Conservation (phyloP, 2,329 filamentous ascomycete species). For the Cadophora gregata region DNA sequence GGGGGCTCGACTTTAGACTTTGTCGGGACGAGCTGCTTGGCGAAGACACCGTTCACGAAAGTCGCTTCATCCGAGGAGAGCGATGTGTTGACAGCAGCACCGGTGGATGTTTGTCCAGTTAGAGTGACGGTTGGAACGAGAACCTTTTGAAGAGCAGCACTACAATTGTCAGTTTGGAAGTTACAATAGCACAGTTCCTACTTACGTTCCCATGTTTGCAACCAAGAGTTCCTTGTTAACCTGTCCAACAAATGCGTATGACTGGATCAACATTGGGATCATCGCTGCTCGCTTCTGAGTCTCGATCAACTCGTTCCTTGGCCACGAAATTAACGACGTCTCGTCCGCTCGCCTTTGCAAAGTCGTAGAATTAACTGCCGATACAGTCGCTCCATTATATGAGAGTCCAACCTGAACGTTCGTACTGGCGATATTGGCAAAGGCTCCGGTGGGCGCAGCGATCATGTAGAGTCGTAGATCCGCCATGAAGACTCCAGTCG, state of each 20-base stretch:
- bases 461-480: slow-evolving; percentile 78
- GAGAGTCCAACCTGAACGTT: slow-evolving; percentile 61
- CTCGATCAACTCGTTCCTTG: slow-evolving; percentile 15
- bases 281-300: slow-evolving; percentile 29
- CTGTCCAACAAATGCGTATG: slow-evolving; percentile 72
- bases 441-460: slow-evolving; percentile 60
- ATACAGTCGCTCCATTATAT: slow-evolving; percentile 61
- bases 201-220: slow-evolving; percentile 66
- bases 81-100: slow-evolving; percentile 62
- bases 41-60: slow-evolving; percentile 75
- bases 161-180: slow-evolving; percentile 50
- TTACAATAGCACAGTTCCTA: slow-evolving; percentile 16
- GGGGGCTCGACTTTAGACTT: slow-evolving; percentile 41
- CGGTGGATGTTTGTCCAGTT: slow-evolving; percentile 59
- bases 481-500: slow-evolving; percentile 74
- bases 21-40: slow-evolving; percentile 46
- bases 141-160: slow-evolving; percentile 58
- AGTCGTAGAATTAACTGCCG: slow-evolving; percentile 47
- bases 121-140: slow-evolving; percentile 74
- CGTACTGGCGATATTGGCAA: slow-evolving; percentile 56
- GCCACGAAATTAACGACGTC: slow-evolving; percentile 37
- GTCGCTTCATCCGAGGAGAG: slow-evolving; percentile 73
- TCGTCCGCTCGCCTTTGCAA: slow-evolving; percentile 32
- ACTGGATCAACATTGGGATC: slow-evolving; percentile 57
- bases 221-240: slow-evolving; percentile 64